Percentiles rank a stretch among this genome's conserved stretches.
Evolutionary conservation across 345 rosid species (phyloP).

Genomic region (Reutealis trisperma): DNA sequence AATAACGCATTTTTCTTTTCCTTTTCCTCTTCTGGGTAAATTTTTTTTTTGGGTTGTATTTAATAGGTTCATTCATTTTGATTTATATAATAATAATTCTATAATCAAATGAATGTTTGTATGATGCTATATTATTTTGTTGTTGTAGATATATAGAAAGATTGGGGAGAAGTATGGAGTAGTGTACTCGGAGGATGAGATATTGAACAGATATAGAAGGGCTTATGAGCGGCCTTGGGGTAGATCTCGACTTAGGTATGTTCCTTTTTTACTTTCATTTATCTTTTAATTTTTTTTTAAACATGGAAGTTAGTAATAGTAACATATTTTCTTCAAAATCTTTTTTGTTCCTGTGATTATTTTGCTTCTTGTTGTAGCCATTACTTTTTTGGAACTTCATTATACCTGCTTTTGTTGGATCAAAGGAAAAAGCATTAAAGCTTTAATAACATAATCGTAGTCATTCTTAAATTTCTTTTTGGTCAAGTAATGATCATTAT

Average conservation of each 20-base stretch:
- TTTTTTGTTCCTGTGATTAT: background rate
- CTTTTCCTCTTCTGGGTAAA: background rate
- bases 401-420: background rate
- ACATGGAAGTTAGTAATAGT: background rate
- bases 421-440: background rate
- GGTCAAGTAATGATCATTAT: background rate
- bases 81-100: background rate
- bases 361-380: background rate
- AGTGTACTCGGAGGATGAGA: slow-evolving; percentile 81
- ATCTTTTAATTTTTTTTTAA: background rate
- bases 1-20: background rate
- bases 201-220: slow-evolving; percentile 71
- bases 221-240: slow-evolving; percentile 99
- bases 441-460: background rate
- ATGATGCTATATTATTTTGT: background rate
- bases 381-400: background rate
- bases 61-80: background rate
- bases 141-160: slow-evolving; percentile 68
- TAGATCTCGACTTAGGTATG: slow-evolving; percentile 87
- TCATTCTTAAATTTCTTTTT: background rate
- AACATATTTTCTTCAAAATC: background rate
- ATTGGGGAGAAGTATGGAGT: slow-evolving; percentile 96
- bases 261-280: background rate
- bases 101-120: background rate
- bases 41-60: background rate